Base-by-base conservation (phyloP, 2,329 filamentous ascomycete species). In the Colletotrichum ledebouriae region DNA sequence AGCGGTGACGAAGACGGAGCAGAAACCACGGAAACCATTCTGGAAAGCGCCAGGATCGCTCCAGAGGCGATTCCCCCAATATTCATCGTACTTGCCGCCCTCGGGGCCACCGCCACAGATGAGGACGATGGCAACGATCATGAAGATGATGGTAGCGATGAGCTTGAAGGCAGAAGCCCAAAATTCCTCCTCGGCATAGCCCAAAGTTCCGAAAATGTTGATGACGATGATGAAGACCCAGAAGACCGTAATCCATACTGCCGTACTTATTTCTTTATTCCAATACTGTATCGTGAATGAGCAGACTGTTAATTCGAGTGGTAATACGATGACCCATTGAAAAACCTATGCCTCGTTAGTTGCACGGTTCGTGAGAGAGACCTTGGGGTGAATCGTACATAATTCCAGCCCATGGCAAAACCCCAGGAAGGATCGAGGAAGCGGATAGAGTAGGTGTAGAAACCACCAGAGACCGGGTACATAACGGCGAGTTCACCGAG, bases 1-100 rank as follows among this genome's bases (percentile, higher is more conserved):
- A 5, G 90, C 90, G 1, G 87, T 91, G 62, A 92, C 89, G 70
- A 92, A 91, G 66, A 90, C 87, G 69, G 84, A 85, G 76, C 89
- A 92, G 71, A 92, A 86, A 4, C 90, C 90, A 67, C 89, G 87
- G 81, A 91, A 92, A 34, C 90, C 90, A 72, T 92, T 87, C 77
- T 91, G 82, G 78, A 92, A 93, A 0, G 83, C 82, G 2, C 82
- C 82, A 0, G 82, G 78, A 2, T 80, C 73, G 70, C 81, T 73
- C 82, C 83, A 81, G 52, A 79, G 64, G 33, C 79, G 76, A n/a
- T 78, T 77, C 3, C 85, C 83, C 73, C 75, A 78, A 71, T 82
- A 85, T 6, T 79, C 70, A 71, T 76, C 75, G 71, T 84, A 85
- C 3, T 73, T 70, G 39, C 80, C 78, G 3, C 66, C 76, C 2